A percentile compares a stretch with the other conserved stretches of the same genome.
phyloP scores from a whole-genome alignment of 331 rosid species.

The Pyracantha coccinea region DNA sequence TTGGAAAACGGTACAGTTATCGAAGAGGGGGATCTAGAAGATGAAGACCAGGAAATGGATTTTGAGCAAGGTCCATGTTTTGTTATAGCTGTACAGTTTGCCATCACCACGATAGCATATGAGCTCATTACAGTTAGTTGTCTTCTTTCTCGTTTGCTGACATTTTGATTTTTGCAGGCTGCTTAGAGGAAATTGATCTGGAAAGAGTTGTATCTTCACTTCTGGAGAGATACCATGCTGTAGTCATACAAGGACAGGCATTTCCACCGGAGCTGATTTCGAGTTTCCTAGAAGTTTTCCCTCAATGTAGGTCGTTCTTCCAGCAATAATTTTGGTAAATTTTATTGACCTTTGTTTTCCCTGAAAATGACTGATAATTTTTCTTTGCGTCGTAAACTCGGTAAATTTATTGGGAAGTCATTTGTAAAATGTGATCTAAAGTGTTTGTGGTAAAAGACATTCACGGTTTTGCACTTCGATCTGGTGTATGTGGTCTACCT shows the following conservation, averaged over 20 bases:
- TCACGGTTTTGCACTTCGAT: no score
- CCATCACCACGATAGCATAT: not conserved
- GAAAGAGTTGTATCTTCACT: conserved; percentile 32
- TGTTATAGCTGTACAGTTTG: not conserved
- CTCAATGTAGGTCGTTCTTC: conserved; percentile 36
- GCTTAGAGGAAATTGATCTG: conserved; percentile 45
- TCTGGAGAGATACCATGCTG: conserved; percentile 42
- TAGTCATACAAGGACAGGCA: conserved; percentile 40
- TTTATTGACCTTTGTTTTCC: not conserved
- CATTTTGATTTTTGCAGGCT: conserved; percentile 42
- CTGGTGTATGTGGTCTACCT: no score
- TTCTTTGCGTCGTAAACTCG: not conserved
- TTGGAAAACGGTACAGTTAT: conserved; percentile 59
- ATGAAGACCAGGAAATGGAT: conserved; percentile 54
- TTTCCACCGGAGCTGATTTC: conserved; percentile 32
- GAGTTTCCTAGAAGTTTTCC: conserved; percentile 47
- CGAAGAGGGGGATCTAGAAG: conserved; percentile 75
- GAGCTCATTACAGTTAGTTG: not conserved
- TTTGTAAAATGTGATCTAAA: not conserved
- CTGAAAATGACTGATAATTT: not conserved
- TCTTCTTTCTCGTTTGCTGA: not conserved
- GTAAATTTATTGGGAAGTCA: not conserved
- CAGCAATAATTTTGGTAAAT: conserved; percentile 6
- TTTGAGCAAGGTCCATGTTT: not conserved
- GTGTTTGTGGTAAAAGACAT: not conserved